Percentiles rank a stretch among this genome's conserved stretches.
phyloP scores from a whole-genome alignment of 441 rosid genomes.

The Biscutella laevigata region DNA sequence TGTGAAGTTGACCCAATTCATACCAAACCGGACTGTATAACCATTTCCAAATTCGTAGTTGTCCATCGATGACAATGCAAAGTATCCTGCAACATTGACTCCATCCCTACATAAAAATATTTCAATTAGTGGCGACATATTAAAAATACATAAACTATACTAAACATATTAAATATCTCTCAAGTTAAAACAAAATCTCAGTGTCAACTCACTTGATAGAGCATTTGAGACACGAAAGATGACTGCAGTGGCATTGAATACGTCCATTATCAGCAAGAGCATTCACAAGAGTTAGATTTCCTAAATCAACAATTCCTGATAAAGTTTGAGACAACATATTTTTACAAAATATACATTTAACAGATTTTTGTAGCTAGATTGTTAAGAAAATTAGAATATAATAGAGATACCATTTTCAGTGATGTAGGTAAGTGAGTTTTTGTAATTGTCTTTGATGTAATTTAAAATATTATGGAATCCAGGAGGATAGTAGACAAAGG shows the following conservation, averaged over 20 bases:
- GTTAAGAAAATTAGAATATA: not conserved
- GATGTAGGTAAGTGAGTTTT: constrained; percentile 16
- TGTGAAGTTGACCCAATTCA: constrained; percentile 26
- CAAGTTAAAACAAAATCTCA: too few species aligned
- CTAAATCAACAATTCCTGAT: constrained; percentile 16
- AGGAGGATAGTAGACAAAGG: too few species aligned
- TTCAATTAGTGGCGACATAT: too few species aligned
- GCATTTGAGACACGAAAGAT: constrained; percentile 25
- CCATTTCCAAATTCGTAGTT: constrained; percentile 18
- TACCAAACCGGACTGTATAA: constrained; percentile 14
- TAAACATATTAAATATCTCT: too few species aligned
- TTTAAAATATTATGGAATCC: too few species aligned
- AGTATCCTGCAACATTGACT: constrained; percentile 20
- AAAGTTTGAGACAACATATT: too few species aligned
- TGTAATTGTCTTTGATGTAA: too few species aligned
- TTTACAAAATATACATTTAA: not conserved
- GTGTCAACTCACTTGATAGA: constrained; percentile 11
- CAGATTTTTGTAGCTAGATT: not conserved
- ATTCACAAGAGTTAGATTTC: not conserved
- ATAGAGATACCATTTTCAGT: constrained; percentile 17
- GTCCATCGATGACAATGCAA: constrained; percentile 24
- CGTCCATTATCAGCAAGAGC: constrained; percentile 21
- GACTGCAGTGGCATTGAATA: constrained; percentile 19
- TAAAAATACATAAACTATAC: too few species aligned
- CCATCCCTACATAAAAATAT: constrained; percentile 13